Conservation (phyloP, 2,329 filamentous ascomycete species). For the Pseudogymnoascus sp. region DNA sequence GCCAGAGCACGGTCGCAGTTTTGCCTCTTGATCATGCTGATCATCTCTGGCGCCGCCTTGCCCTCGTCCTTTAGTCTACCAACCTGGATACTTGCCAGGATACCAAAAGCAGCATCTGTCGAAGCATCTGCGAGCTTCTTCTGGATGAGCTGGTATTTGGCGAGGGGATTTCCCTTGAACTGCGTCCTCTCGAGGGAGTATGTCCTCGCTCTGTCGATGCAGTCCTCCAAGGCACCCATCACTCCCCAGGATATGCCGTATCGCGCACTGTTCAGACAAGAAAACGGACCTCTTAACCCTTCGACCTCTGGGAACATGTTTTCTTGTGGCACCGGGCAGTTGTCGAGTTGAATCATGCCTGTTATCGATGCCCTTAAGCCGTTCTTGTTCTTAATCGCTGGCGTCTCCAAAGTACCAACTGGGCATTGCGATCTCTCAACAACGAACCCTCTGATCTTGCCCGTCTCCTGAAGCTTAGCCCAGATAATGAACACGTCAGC, state of each 20-base stretch:
- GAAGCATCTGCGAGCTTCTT: slow-evolving; percentile 93
- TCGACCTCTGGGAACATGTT: slow-evolving; percentile 94
- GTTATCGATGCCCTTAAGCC: slow-evolving; percentile 89
- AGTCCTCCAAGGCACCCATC: slow-evolving; percentile 92
- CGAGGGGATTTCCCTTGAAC: slow-evolving; percentile 92
- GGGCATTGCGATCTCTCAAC: slow-evolving; percentile 82
- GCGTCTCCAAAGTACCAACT: slow-evolving; percentile 83
- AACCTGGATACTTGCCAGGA: slow-evolving; percentile 85
- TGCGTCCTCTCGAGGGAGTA: slow-evolving; percentile 93
- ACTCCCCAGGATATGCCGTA: slow-evolving; percentile 92
- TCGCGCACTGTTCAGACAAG: slow-evolving; percentile 87
- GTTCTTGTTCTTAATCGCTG: slow-evolving; percentile 89
- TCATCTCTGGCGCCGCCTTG: slow-evolving; percentile 88
- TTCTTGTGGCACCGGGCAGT: slow-evolving; percentile 76
- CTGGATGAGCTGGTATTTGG: slow-evolving; percentile 94
- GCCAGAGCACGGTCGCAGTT: slow-evolving; percentile 88
- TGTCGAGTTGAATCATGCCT: slow-evolving; percentile 95
- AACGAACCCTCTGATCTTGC: slow-evolving; percentile 90
- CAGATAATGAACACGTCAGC: slow-evolving; percentile 80
- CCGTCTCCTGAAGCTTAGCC: slow-evolving; percentile 86
- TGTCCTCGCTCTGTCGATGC: slow-evolving; percentile 68
- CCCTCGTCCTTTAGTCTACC: slow-evolving; percentile 89
- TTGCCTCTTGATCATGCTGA: slow-evolving; percentile 91
- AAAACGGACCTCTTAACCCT: slow-evolving; percentile 82
- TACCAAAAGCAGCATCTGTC: slow-evolving; percentile 86